Evolutionary conservation across 352 stramenopile genomes (phyloP).

Genomic region (Phytopythium chamaehyphon): DNA sequence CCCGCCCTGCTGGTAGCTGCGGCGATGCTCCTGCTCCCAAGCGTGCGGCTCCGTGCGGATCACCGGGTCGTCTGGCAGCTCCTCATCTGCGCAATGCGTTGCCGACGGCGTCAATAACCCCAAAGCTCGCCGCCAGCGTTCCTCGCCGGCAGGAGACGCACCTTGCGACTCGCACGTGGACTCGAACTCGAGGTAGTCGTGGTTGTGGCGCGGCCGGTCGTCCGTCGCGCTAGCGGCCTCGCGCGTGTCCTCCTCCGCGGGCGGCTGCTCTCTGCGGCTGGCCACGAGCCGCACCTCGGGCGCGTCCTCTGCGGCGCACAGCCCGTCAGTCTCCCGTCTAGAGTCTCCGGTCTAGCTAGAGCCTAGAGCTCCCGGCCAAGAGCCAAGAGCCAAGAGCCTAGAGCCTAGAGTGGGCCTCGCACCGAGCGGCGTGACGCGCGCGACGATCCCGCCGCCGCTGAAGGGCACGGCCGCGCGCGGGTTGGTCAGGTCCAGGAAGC

Average conservation of each 20-base stretch:
- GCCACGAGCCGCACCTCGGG: neutral
- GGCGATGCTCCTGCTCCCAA: conserved; percentile 12
- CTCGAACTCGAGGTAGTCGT: conserved; percentile 59
- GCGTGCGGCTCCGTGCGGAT: conserved; percentile 12
- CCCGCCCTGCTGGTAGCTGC: conserved; percentile 23
- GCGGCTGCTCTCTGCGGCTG: conserved; percentile 24
- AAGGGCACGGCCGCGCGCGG: conserved; percentile 57
- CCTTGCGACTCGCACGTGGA: conserved; percentile 51
- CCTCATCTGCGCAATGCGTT: conserved; percentile 23
- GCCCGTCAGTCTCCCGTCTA: no score
- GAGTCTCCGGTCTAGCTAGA: no score
- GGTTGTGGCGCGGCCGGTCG: conserved; percentile 11
- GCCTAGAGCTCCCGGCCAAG: no score
- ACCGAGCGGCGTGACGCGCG: conserved; percentile 56
- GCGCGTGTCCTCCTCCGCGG: conserved; percentile 35
- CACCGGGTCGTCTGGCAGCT: conserved; percentile 10
- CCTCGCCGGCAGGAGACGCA: conserved; percentile 8
- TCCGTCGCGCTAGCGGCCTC: conserved; percentile 1
- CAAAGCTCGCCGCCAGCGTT: neutral
- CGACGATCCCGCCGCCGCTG: conserved; percentile 66
- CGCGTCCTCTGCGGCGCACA: neutral
- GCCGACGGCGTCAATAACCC: neutral
- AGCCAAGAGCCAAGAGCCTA: neutral
- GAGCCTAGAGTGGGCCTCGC: no score
- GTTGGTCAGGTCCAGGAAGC: conserved; percentile 71